Evolutionary conservation across 148 eudicot species (phyloP), one percentile per base, ranked within the genome.

Genomic region (Silene conica): DNA sequence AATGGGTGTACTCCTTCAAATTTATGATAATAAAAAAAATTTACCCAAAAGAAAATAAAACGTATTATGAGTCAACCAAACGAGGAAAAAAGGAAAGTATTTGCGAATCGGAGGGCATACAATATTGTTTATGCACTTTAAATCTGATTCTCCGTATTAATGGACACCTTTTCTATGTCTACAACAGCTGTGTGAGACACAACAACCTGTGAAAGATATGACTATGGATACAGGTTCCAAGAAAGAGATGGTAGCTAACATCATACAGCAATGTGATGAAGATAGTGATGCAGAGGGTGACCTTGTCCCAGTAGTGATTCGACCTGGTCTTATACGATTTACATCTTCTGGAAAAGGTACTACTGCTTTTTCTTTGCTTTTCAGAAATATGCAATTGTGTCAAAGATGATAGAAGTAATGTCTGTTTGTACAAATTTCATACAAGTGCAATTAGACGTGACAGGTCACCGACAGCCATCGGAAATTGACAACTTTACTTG

Each of bases 281-380:
- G 82, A 80, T 64, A 78, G 80, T 73, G 87, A 82, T 46, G 77
- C 74, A 21, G 96, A 84, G n/a, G 84, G 77, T 62, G 87, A 87
- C 26, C 78, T 88, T 73, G 89, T 85, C 72, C 98, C 97, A 59
- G 76, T 90, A 82, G 82, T 78, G 61, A 72, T 89, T 82, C 89
- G 90, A 74, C 99, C 97, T 43, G 96, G 96, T 74, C 95, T 90
- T 77, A 89, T 96, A 68, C 92, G 96, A 67, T 96, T 96, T 85
- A 86, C 86, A 69, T 84, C 92, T 46, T 74, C 85, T 69, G 85
- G 69, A 63, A 79, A 89, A 83, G 97, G 97, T 92, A 62, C 55
- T 13, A 5, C 73, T 70, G 28, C 56, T 60, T 22, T 55, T 5
- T 62, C 66, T 54, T 41, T 68, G 45, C 46, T 61, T 72, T 77